These are phyloP conservation scores for Heritiera fomes DNA, from an alignment of 345 rosid genomes.

Conservation along the genomic window DNA sequence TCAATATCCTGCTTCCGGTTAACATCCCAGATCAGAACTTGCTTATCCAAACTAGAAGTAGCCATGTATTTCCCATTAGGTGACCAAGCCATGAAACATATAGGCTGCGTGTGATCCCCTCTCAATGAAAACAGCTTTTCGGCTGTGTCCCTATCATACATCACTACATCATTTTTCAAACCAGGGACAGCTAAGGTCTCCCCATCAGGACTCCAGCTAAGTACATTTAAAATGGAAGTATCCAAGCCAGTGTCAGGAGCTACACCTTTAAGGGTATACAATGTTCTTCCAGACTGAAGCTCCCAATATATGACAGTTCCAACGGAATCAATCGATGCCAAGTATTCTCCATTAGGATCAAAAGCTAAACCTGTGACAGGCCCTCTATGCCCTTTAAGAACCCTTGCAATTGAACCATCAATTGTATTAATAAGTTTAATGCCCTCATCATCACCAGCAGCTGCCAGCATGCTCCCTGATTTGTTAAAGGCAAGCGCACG, in stretches of 20 bases:
- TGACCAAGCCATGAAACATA: slow-evolving; percentile 84
- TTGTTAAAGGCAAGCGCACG: slow-evolving; percentile 80
- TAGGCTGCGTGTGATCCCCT: slow-evolving; percentile 72
- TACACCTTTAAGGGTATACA: slow-evolving; percentile 62
- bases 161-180: slow-evolving; percentile 75
- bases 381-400: slow-evolving; percentile 85
- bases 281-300: slow-evolving; percentile 61
- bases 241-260: slow-evolving; percentile 68
- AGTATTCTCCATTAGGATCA: slow-evolving; percentile 72
- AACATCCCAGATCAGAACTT: slow-evolving; percentile 90
- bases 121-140: slow-evolving; percentile 79
- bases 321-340: slow-evolving; percentile 79
- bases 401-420: slow-evolving; percentile 91
- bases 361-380: slow-evolving; percentile 84
- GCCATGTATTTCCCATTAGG: slow-evolving; percentile 96
- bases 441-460: slow-evolving; percentile 98
- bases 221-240: slow-evolving; percentile 55
- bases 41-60: slow-evolving; percentile 82
- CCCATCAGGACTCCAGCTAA: slow-evolving; percentile 97
- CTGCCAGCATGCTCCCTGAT: slow-evolving; percentile 87
- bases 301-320: slow-evolving; percentile 92
- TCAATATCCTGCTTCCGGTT: slow-evolving; percentile 83
- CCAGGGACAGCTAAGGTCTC: slow-evolving; percentile 87
- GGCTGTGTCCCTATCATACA: slow-evolving; percentile 92
- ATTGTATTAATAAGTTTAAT: slow-evolving; percentile 86